Evolutionary conservation across 78 protist genomes (phyloP).

Genomic region (Dictyostelium discoideum): DNA sequence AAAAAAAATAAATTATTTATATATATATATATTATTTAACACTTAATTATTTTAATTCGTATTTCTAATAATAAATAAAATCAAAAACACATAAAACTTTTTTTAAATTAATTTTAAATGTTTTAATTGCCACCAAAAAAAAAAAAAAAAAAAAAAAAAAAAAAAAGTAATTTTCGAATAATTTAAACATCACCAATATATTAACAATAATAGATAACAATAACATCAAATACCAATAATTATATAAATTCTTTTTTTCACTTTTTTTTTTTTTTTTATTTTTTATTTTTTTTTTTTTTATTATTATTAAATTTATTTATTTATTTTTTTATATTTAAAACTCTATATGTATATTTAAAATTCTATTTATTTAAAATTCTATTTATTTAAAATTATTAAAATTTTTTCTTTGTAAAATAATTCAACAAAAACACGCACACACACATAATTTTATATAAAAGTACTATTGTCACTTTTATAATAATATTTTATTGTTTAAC

Average conservation of each 20-base stretch:
- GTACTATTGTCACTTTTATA: background rate
- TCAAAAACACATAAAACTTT: background rate
- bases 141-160: no score
- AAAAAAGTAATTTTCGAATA: background rate
- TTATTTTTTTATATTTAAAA: no score
- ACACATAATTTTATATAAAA: no score
- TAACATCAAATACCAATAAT: background rate
- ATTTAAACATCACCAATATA: background rate
- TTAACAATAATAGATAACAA: background rate
- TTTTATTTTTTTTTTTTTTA: no score
- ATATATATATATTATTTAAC: no score
- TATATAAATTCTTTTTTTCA: background rate
- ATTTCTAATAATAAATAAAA: background rate
- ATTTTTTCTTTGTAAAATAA: background rate
- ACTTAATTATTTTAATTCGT: background rate
- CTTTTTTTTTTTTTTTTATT: background rate
- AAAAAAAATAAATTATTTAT: no score
- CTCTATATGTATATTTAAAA: no score
- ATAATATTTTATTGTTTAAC: no score
- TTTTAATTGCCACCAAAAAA: background rate
- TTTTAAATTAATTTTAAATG: background rate
- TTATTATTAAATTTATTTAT: no score
- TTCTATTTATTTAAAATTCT: no score
- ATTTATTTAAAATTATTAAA: no score
- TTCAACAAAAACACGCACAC: background rate